Evolutionary conservation across 805 yeast genomes (phyloP).

Genomic region (Spathaspora boniae): DNA sequence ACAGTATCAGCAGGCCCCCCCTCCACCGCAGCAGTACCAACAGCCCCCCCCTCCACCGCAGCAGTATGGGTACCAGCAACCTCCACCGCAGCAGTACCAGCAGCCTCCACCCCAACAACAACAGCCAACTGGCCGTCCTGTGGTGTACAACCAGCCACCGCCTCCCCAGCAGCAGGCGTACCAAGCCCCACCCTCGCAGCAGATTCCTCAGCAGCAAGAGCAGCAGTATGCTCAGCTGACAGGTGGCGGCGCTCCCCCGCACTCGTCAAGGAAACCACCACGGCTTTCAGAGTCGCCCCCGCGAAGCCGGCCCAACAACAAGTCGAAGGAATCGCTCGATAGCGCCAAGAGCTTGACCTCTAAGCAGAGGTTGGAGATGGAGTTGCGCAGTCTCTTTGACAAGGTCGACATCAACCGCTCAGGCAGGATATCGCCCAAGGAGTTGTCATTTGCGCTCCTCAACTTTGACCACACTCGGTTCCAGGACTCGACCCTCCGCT

Average conservation of each 20-base stretch:
- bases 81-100: slow-evolving; percentile 11
- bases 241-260: slow-evolving; percentile 1
- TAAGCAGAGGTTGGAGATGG: slow-evolving; percentile 44
- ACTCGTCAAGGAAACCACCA: slow-evolving; percentile 10
- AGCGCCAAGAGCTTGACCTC: slow-evolving; percentile 18
- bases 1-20: slow-evolving; percentile 9
- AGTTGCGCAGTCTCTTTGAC: slow-evolving; percentile 48
- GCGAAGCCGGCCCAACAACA: slow-evolving; percentile 8
- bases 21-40: slow-evolving; percentile 10
- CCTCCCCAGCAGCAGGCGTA: slow-evolving; percentile 9
- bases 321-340: slow-evolving; percentile 21
- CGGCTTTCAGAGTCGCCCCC: slow-evolving; percentile 1
- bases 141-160: slow-evolving; percentile 11
- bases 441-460: slow-evolving; percentile 54
- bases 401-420: slow-evolving; percentile 52
- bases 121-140: slow-evolving; percentile 10
- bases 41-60: slow-evolving; percentile 11
- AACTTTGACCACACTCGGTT: slow-evolving; percentile 65
- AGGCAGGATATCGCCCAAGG: slow-evolving; percentile 54
- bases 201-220: slow-evolving; percentile 3
- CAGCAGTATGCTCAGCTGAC: too few relatives aligned
- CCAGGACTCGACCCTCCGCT: slow-evolving; percentile 53
- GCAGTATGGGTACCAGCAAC: slow-evolving; percentile 10
- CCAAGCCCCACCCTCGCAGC: neutral
- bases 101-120: slow-evolving; percentile 12